Evolutionary conservation across 345 rosid species (phyloP).

Genomic region (Triadica sebifera): DNA sequence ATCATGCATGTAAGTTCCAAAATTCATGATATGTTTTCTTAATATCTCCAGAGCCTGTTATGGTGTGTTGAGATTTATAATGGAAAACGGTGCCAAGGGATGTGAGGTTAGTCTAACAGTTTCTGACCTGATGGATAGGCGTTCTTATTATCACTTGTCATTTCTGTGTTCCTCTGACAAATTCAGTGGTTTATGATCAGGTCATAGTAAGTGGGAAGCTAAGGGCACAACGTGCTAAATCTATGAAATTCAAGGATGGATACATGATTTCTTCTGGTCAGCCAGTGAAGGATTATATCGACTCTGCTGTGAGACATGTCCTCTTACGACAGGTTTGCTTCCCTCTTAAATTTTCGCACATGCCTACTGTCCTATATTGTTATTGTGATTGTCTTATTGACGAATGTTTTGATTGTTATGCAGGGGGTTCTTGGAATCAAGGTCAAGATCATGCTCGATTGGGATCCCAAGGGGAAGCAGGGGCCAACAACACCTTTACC

Average conservation of each 20-base stretch:
- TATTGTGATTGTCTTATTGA: neutral
- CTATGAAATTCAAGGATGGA: constrained; percentile 95
- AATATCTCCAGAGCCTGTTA: constrained; percentile 69
- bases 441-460: constrained; percentile 83
- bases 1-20: neutral
- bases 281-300: constrained; percentile 82
- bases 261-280: constrained; percentile 97
- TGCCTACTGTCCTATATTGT: neutral
- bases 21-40: neutral
- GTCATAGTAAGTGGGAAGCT: constrained; percentile 94
- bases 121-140: neutral
- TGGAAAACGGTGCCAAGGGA: constrained; percentile 93
- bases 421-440: constrained; percentile 91
- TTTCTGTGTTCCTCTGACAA: neutral
- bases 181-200: constrained; percentile 25
- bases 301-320: constrained; percentile 89
- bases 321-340: constrained; percentile 74
- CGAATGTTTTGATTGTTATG: neutral
- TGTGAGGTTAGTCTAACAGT: constrained; percentile 53
- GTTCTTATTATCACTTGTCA: neutral
- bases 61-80: constrained; percentile 77
- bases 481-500: constrained; percentile 80
- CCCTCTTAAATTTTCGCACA: neutral
- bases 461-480: constrained; percentile 82
- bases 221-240: constrained; percentile 84